Evolutionary conservation across 306 rosid species (phyloP).

Genomic region (Herpetospermum pedunculosum): DNA sequence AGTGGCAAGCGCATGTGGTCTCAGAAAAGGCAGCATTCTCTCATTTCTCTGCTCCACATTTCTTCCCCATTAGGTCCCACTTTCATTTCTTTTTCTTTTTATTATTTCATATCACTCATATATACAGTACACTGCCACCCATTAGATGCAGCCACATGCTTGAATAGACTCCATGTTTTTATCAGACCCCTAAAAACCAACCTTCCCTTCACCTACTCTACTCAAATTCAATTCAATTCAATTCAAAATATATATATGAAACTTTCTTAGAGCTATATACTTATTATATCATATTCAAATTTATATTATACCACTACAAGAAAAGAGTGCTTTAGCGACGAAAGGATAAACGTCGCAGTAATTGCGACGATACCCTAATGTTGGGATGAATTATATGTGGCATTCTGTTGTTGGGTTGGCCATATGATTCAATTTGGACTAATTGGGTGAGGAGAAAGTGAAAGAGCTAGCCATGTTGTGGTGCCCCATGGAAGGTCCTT

Average conservation of each 20-base stretch:
- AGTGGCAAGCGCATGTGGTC: conserved; percentile 20
- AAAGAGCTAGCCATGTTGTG: conserved; percentile 3
- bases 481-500: conserved; percentile 7
- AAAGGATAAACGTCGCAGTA: too few relatives aligned
- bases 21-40: conserved; percentile 14
- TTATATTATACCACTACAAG: too few relatives aligned
- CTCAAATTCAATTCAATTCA: background rate
- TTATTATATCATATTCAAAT: too few relatives aligned
- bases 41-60: conserved; percentile 15
- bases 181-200: background rate
- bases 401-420: too few relatives aligned
- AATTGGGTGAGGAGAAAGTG: background rate
- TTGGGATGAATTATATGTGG: too few relatives aligned
- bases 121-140: conserved; percentile 5
- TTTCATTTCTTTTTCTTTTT: background rate
- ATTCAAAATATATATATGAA: too few relatives aligned
- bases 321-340: too few relatives aligned
- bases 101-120: background rate
- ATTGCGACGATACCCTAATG: too few relatives aligned
- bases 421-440: background rate
- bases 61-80: background rate
- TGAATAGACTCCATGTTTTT: conserved; percentile 9
- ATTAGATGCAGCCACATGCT: conserved; percentile 13
- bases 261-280: background rate
- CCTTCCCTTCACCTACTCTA: background rate